These are phyloP conservation scores for Xylaria sp. DNA, from an alignment of 2,329 filamentous ascomycete species.

Conservation along the genomic window DNA sequence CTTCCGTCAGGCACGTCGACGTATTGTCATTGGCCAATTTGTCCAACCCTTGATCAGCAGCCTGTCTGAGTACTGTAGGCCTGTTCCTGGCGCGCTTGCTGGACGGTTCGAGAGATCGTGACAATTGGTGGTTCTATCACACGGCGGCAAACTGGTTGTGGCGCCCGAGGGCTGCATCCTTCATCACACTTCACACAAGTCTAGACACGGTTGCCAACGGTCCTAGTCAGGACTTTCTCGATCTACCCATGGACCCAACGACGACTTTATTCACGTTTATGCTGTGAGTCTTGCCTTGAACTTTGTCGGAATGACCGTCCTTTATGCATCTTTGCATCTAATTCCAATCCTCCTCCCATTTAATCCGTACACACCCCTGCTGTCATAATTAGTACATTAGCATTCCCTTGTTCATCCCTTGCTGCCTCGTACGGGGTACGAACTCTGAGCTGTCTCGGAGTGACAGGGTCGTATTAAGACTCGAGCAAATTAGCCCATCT, in stretches of 20 bases:
- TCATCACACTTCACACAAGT: slow-evolving; percentile 17
- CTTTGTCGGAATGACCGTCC: slow-evolving; percentile 26
- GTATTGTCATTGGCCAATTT: slow-evolving; percentile 33
- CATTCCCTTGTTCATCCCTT: slow-evolving; percentile 26
- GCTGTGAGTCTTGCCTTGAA: slow-evolving; percentile 58
- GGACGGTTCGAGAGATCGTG: slow-evolving; percentile 16
- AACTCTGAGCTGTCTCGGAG: slow-evolving; percentile 12
- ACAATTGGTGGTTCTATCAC: slow-evolving; percentile 13
- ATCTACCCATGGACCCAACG: slow-evolving; percentile 58
- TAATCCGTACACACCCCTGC: background rate
- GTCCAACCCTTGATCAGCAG: background rate
- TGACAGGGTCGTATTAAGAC: background rate
- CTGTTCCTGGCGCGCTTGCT: background rate
- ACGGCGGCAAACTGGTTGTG: slow-evolving; percentile 20
- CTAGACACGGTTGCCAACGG: background rate
- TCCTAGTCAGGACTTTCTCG: background rate
- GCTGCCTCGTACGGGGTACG: slow-evolving; percentile 23
- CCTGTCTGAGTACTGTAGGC: background rate
- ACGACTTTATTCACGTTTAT: slow-evolving; percentile 73
- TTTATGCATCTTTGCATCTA: slow-evolving; percentile 12
- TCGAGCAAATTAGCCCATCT: slow-evolving; percentile 22
- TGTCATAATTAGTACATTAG: background rate
- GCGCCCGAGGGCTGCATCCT: background rate
- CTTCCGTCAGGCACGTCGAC: slow-evolving; percentile 30
- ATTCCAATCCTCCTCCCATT: background rate